Percentiles rank a stretch among this genome's conserved stretches.
These are phyloP conservation scores for Plasmodiophora brassicae DNA, from an alignment of 208 protist genomes.

Conservation along the genomic window DNA sequence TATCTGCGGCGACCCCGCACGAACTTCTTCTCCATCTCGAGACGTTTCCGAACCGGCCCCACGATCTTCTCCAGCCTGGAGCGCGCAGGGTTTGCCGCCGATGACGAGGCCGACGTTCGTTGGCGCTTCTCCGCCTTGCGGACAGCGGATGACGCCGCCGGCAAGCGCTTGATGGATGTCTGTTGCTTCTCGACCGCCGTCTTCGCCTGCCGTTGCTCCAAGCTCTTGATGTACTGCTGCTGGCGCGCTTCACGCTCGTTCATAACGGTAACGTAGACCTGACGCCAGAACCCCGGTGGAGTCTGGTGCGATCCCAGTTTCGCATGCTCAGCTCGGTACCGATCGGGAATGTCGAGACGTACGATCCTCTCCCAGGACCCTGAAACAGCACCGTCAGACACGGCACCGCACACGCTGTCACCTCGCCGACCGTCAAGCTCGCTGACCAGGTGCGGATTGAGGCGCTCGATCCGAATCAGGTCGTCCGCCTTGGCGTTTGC, in stretches of 20 bases:
- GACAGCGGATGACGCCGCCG: not conserved
- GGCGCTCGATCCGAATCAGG: not conserved
- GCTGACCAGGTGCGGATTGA: not conserved
- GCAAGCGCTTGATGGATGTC: not conserved
- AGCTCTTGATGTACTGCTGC: not conserved
- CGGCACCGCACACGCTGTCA: too few relatives aligned
- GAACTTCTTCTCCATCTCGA: slow-evolving; percentile 7
- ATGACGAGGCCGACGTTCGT: not conserved
- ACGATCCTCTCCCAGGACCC: not conserved
- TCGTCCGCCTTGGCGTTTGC: not conserved
- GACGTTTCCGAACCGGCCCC: not conserved
- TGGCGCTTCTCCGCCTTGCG: not conserved
- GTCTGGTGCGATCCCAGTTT: not conserved
- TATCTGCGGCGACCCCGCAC: too few relatives aligned
- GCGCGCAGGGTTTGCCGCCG: not conserved
- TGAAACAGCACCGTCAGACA: too few relatives aligned
- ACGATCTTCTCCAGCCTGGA: not conserved
- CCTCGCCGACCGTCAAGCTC: too few relatives aligned
- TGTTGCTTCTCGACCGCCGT: not conserved
- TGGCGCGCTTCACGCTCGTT: not conserved
- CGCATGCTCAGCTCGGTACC: not conserved
- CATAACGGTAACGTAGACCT: not conserved
- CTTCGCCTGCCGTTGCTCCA: not conserved
- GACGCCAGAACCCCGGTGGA: not conserved
- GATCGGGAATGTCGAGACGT: not conserved